Evolutionary conservation across 2,329 filamentous ascomycete species (phyloP).

Genomic region (Chaetomium strumarium): DNA sequence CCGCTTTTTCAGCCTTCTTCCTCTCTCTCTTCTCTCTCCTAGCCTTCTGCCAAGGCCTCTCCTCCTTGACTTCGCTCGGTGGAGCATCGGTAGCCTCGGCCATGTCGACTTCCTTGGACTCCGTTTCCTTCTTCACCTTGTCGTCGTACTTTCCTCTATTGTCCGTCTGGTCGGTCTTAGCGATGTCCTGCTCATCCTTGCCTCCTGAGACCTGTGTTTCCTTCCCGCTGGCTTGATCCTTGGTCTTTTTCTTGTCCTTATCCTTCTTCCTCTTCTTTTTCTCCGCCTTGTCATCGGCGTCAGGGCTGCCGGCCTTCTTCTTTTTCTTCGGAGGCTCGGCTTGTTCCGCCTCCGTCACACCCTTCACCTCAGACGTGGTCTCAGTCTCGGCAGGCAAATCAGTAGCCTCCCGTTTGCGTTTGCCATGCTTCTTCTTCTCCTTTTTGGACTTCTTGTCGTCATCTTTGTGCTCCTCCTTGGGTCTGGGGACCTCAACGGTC

Average conservation of each 20-base stretch:
- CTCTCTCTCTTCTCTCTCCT: too few relatives aligned
- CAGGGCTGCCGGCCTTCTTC: constrained; percentile 13
- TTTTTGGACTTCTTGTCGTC: constrained; percentile 16
- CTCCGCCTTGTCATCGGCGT: neutral
- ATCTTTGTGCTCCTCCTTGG: neutral
- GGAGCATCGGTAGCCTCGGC: neutral
- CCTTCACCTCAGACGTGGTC: neutral
- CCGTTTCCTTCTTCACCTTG: constrained; percentile 6
- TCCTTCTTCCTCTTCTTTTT: constrained; percentile 6
- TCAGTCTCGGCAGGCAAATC: neutral
- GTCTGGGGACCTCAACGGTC: neutral
- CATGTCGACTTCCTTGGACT: neutral
- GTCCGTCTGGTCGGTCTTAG: neutral
- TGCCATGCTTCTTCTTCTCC: constrained; percentile 19
- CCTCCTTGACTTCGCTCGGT: neutral
- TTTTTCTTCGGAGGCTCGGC: constrained; percentile 18
- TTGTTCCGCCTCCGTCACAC: neutral
- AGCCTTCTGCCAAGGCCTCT: neutral
- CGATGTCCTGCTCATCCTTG: neutral
- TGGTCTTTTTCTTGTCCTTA: neutral
- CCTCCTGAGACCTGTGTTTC: neutral
- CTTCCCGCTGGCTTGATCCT: neutral
- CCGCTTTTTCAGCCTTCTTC: too few relatives aligned
- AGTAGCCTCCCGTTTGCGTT: constrained; percentile 13
- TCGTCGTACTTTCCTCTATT: neutral